Percentiles rank a stretch among this genome's conserved stretches.
phyloP scores from a whole-genome alignment of 23 red algal species.

The Agarophyton chilense region DNA sequence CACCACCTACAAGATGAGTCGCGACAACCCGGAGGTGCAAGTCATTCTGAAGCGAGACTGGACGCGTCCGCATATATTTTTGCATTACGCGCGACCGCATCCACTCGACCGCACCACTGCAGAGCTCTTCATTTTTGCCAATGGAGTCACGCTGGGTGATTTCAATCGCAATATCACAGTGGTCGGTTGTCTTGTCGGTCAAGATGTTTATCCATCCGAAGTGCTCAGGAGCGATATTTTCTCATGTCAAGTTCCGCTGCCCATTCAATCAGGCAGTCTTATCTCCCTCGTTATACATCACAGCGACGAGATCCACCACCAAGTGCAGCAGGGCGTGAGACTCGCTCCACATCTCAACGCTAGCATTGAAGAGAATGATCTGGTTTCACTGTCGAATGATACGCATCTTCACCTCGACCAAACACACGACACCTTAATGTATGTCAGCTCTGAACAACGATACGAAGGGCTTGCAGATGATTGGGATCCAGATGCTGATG shows the following conservation, averaged over 20 bases:
- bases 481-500: background rate
- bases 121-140: constrained; percentile 20
- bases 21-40: background rate
- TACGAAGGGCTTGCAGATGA: background rate
- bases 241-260: background rate
- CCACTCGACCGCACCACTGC: background rate
- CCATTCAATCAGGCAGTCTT: background rate
- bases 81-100: background rate
- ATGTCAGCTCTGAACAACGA: background rate
- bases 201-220: constrained; percentile 7
- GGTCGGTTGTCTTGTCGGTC: constrained; percentile 16
- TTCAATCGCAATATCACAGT: background rate
- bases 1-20: background rate
- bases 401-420: background rate
- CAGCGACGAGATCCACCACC: background rate
- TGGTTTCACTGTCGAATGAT: background rate
- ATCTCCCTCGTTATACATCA: background rate
- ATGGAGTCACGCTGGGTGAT: background rate
- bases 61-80: background rate
- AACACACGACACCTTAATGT: background rate
- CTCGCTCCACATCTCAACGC: background rate
- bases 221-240: background rate
- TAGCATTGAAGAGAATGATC: background rate
- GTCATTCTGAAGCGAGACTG: background rate
- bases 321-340: background rate